These are phyloP conservation scores for Lentinula guzmanii DNA, from an alignment of 768 basidiomycete species.

Conservation along the genomic window DNA sequence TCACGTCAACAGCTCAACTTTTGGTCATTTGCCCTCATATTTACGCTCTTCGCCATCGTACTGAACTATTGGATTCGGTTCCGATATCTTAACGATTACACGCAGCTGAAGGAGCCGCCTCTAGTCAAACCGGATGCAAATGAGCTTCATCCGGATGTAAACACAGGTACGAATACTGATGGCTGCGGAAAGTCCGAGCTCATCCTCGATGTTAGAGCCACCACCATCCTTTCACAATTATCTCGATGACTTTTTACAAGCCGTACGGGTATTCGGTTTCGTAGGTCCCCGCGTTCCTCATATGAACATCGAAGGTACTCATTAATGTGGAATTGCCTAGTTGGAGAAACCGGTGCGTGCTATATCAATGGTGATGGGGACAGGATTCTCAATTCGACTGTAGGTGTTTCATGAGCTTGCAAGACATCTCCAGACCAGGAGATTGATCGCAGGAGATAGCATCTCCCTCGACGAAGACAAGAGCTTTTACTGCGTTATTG, in stretches of 20 bases:
- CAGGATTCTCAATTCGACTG: background rate
- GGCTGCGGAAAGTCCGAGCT: background rate
- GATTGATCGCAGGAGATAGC: slow-evolving; percentile 95
- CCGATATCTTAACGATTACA: slow-evolving; percentile 71
- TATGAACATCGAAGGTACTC: background rate
- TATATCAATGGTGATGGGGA: background rate
- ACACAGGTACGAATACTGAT: slow-evolving; percentile 36
- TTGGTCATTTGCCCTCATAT: slow-evolving; percentile 81
- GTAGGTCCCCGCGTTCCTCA: slow-evolving; percentile 29
- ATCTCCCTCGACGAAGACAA: slow-evolving; percentile 87
- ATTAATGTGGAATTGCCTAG: slow-evolving; percentile 16
- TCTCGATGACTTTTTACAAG: slow-evolving; percentile 93
- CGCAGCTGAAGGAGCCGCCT: slow-evolving; percentile 74
- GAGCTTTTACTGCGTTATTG: slow-evolving; percentile 96
- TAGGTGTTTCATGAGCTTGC: slow-evolving; percentile 97
- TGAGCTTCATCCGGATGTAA: slow-evolving; percentile 89
- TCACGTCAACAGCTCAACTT: slow-evolving; percentile 66
- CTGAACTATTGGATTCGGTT: slow-evolving; percentile 84
- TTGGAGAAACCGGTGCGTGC: slow-evolving; percentile 83
- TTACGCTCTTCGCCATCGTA: slow-evolving; percentile 56
- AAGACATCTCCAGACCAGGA: slow-evolving; percentile 88
- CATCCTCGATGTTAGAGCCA: slow-evolving; percentile 34
- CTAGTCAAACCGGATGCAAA: slow-evolving; percentile 78
- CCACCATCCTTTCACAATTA: slow-evolving; percentile 89
- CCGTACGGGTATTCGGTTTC: slow-evolving; percentile 96